phyloP scores from a whole-genome alignment of 768 basidiomycete genomes.

The Hericium rajendrae region DNA sequence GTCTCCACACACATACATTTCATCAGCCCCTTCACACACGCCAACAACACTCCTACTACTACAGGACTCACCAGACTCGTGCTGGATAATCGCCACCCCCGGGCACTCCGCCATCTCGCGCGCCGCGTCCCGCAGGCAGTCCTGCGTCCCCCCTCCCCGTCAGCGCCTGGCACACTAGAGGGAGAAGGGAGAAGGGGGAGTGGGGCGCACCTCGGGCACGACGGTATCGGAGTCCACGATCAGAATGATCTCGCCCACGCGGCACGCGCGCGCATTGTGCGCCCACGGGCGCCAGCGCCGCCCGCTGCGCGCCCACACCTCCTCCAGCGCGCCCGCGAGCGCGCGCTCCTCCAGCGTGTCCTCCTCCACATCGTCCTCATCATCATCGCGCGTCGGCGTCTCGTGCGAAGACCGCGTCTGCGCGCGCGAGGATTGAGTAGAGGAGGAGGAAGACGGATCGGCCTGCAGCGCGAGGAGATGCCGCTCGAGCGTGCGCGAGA shows the following conservation, averaged over 20 bases:
- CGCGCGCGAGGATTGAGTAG: constrained; percentile 13
- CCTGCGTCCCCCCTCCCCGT: constrained; percentile 15
- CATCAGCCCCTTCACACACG: constrained; percentile 17
- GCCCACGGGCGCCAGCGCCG: constrained; percentile 23
- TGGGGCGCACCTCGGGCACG: constrained; percentile 29
- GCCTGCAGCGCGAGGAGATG: constrained; percentile 22
- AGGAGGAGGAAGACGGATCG: constrained; percentile 10
- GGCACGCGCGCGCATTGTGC: constrained; percentile 31
- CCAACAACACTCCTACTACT: not conserved
- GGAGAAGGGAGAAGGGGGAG: not conserved
- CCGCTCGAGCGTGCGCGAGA: constrained; percentile 25
- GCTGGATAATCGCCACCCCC: constrained; percentile 42
- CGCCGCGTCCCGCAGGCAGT: constrained; percentile 44
- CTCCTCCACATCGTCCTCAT: constrained; percentile 16
- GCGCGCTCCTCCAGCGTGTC: constrained; percentile 40
- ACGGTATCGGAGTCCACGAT: constrained; percentile 43
- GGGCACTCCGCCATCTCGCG: constrained; percentile 40
- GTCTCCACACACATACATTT: constrained; percentile 28
- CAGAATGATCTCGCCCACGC: constrained; percentile 36
- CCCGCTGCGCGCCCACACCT: constrained; percentile 31
- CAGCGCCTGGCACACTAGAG: constrained; percentile 1
- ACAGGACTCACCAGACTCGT: constrained; percentile 29
- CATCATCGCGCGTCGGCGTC: not conserved
- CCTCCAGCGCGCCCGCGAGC: constrained; percentile 41
- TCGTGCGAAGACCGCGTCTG: not conserved